Evolutionary conservation across 2,329 filamentous ascomycete genomes (phyloP), one percentile per base, ranked within the genome.

Genomic region (Claviceps spartinae): DNA sequence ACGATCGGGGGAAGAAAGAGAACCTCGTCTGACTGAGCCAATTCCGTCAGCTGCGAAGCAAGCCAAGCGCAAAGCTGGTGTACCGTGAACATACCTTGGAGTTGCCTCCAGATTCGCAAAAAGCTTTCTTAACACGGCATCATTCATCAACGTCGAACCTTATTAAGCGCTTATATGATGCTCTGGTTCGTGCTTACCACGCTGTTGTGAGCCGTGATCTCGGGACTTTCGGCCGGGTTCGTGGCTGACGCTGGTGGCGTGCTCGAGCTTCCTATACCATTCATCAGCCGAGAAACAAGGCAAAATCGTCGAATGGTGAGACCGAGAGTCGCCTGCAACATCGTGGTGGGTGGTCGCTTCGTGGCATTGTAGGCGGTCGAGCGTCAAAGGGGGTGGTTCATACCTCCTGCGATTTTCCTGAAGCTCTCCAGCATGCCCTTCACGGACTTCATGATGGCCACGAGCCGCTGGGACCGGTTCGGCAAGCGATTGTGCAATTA

Each of bases 1-100:
- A 98, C 93, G 59, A 98, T 96, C 54, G 84, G 81, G 8, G 93
- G 93, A 38, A 97, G 84, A 64, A 90, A 88, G 54, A 95, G 82
- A 56, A 95, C 89, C 72, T 97, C 93, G 66, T 94, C 86, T 63
- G 84, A 87, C 78, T 88, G 66, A n/a, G 7, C 13, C 5, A 8
- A 43, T 36, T 36, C 3, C 7, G 40, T 49, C 26, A 49, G 48
- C 40, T 22, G 24, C 18, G 9, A 7, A 22, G 11, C 40, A 13
- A 36, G 40, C 13, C 22, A 26, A 3, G 26, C 26, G 18, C 26
- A 16, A 36, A 24, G 18, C 9, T 44, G 24, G 22, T 22, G 11
- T 44, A 14, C 13, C 40, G 18, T 47, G 2, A 6, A 42, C n/a
- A 24, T n/a, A 81, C 75, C 59, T 75, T 67, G 58, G 73, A 70